Evolutionary conservation across 176 grass and related monocot genomes (phyloP), one percentile per base, ranked within the genome.

Genomic region (Puccinellia tenuiflora): DNA sequence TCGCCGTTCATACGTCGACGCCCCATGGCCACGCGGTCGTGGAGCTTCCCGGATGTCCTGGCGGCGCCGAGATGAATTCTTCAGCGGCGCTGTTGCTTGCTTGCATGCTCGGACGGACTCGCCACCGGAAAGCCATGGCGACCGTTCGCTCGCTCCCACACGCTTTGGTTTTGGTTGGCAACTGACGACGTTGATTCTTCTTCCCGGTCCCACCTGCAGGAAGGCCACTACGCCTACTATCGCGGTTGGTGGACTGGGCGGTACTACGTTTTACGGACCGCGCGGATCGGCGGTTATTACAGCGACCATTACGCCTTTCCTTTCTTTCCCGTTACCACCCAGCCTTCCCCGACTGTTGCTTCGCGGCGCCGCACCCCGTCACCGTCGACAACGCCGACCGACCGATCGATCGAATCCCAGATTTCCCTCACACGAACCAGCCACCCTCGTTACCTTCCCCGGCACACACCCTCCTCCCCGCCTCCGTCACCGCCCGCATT

Each of bases 321-420:
- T 6, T 13, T 15, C 50, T 6, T 13, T 15, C 60, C 33, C 42
- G 42, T 42, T 42, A 10, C 65, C 64, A 51, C 42, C 48, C 64
- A 56, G 21, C 31, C 22, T 56, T 83, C 34, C 54, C 48, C 83
- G 83, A 72, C 79, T 83, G 33, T 57, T 55, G 51, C 88, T 43
- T 64, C 78, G 78, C 88, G 53, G 79, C 64, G 83, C 72, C 71
- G 45, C 79, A 31, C 75, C 69, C 50, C 20, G 11, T 2, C 20
- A 48, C 76, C 57, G 68, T 72, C 68, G 68, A 71, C 68, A 28
- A 8, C 81, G 3, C 25, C 55, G 24, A 45, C 42, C 64, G 74
- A 30, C 42, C 81, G 75, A 47, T 40, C 30, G 10, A 7, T 1
- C 24, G 73, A 53, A 67, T 71, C 73, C 26, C 52, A 1, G 2